Evolutionary conservation across 129 eudicot genomes (phyloP).

Genomic region (Flaveria trinervia): DNA sequence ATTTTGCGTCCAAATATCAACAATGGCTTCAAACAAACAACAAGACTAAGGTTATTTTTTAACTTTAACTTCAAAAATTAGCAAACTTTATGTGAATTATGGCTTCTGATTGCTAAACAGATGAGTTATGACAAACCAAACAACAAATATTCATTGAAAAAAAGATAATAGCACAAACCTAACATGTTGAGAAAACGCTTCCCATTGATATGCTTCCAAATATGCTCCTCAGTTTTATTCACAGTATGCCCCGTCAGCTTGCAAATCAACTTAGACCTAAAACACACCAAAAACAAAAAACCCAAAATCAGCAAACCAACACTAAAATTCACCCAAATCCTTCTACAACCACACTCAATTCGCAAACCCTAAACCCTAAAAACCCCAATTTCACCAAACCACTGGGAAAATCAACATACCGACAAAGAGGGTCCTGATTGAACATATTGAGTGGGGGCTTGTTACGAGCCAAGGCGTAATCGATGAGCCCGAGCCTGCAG

Average conservation of each 20-base stretch:
- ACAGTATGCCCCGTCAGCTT: slow-evolving; percentile 72
- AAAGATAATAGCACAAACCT: slow-evolving; percentile 54
- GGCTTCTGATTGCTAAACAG: not conserved
- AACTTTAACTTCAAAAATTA: not conserved
- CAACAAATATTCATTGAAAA: not conserved
- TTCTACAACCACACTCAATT: not conserved
- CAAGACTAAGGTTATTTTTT: not conserved
- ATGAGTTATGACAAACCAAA: not conserved
- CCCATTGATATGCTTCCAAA: slow-evolving; percentile 96
- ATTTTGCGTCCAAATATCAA: slow-evolving; percentile 5
- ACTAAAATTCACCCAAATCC: not conserved
- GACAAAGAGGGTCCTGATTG: slow-evolving; percentile 67
- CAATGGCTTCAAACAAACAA: slow-evolving; percentile 13
- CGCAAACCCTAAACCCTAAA: slow-evolving; percentile 21
- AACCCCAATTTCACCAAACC: slow-evolving; percentile 10
- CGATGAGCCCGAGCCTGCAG: slow-evolving; percentile 82
- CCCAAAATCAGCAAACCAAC: not conserved
- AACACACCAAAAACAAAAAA: not conserved
- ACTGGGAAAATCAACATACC: slow-evolving; percentile 41
- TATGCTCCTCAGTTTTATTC: slow-evolving; percentile 90
- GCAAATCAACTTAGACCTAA: slow-evolving; percentile 76
- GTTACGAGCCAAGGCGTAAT: slow-evolving; percentile 63
- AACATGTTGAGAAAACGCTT: slow-evolving; percentile 78
- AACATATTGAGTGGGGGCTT: slow-evolving; percentile 96
- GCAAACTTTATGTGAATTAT: too few relatives aligned